A percentile compares a stretch with the other conserved stretches of the same genome.
Conservation (phyloP, 352 stramenopile genomes). For the Phytopythium cucurbitacearum region DNA sequence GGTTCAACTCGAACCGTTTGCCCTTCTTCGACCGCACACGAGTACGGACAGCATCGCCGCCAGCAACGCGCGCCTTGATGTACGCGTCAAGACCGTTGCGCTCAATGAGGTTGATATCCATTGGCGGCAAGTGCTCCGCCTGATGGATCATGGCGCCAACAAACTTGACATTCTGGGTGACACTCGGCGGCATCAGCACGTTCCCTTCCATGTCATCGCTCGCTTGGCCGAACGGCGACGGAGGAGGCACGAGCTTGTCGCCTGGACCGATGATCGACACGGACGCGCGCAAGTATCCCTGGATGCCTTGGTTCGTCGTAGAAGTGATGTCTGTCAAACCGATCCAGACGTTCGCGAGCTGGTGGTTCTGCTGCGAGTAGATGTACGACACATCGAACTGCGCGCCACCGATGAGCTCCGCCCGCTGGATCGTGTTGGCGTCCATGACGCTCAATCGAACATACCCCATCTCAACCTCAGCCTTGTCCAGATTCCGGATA, state of each 20-base stretch:
- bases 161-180: slow-evolving; percentile 75
- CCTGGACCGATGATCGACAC: slow-evolving; percentile 86
- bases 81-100: slow-evolving; percentile 73
- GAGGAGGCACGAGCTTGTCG: slow-evolving; percentile 74
- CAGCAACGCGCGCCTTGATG: slow-evolving; percentile 52
- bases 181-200: slow-evolving; percentile 75
- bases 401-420: slow-evolving; percentile 85
- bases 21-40: slow-evolving; percentile 78
- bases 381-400: slow-evolving; percentile 88
- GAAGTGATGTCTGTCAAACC: slow-evolving; percentile 83
- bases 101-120: slow-evolving; percentile 63
- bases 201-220: slow-evolving; percentile 45
- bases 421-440: slow-evolving; percentile 80
- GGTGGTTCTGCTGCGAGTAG: slow-evolving; percentile 85
- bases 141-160: slow-evolving; percentile 60
- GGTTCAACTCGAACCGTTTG: slow-evolving; percentile 54
- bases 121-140: slow-evolving; percentile 67
- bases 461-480: slow-evolving; percentile 80
- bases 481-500: slow-evolving; percentile 72
- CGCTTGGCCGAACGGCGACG: slow-evolving; percentile 48
- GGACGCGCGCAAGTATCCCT: slow-evolving; percentile 88
- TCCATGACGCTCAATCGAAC: slow-evolving; percentile 84
- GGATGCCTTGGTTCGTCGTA: slow-evolving; percentile 80
- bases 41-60: slow-evolving; percentile 56
- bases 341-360: slow-evolving; percentile 89